Percentiles rank a stretch among this genome's conserved stretches.
phyloP scores from a whole-genome alignment of 192 early-diverging fungal species.

The Backusella mclennaniae region DNA sequence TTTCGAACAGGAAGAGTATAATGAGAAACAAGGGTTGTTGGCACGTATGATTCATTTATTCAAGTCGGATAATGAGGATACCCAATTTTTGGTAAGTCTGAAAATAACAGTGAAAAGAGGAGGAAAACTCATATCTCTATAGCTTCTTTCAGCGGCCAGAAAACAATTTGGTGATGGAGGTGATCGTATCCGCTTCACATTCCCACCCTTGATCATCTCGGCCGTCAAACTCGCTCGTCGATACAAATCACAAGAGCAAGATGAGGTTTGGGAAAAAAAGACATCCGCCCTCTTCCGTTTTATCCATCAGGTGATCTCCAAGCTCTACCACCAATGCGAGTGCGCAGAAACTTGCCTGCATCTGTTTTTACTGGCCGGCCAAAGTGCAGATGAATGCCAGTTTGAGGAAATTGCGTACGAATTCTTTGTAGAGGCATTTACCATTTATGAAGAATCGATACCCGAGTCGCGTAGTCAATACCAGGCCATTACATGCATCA shows the following conservation, averaged over 20 bases:
- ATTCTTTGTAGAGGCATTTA: conserved; percentile 97
- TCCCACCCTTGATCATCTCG: conserved; percentile 82
- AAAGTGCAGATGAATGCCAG: conserved; percentile 80
- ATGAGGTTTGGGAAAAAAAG: conserved; percentile 68
- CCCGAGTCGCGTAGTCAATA: conserved; percentile 90
- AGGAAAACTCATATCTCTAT: neutral
- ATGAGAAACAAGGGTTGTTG: conserved; percentile 89
- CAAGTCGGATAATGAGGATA: conserved; percentile 66
- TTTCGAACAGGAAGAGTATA: conserved; percentile 85
- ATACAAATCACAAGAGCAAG: conserved; percentile 48
- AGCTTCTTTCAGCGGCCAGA: conserved; percentile 77
- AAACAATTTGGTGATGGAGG: conserved; percentile 91
- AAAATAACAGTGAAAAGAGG: neutral
- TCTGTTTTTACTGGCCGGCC: conserved; percentile 84
- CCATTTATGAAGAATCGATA: conserved; percentile 95
- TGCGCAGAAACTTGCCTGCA: conserved; percentile 62
- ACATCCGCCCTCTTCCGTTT: conserved; percentile 79
- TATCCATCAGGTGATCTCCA: conserved; percentile 81
- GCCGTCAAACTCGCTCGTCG: conserved; percentile 64
- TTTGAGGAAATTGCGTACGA: conserved; percentile 96
- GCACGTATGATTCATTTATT: conserved; percentile 81
- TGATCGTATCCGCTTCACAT: conserved; percentile 88
- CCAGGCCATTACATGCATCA: conserved; percentile 84
- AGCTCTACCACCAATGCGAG: conserved; percentile 67
- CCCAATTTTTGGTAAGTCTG: conserved; percentile 68